Conservation (phyloP, 2,329 filamentous ascomycete species). For the Nannizzia gypsea region DNA sequence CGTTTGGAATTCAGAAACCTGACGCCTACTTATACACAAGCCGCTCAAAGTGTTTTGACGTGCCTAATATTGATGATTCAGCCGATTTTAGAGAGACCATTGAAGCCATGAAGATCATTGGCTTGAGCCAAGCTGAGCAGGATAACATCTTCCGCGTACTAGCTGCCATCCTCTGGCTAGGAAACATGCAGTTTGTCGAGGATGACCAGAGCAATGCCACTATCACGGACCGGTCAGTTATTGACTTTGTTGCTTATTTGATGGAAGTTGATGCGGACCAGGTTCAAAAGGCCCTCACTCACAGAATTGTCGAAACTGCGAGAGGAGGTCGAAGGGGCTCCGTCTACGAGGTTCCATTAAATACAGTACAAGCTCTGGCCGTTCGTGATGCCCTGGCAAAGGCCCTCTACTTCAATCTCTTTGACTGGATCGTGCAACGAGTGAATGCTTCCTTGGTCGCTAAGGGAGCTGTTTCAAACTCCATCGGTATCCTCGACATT, state of each 20-base stretch:
- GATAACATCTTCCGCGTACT: constrained; percentile 96
- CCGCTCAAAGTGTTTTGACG: constrained; percentile 85
- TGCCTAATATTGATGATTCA: constrained; percentile 83
- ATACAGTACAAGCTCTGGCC: constrained; percentile 71
- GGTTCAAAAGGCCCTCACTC: constrained; percentile 76
- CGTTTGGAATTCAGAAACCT: constrained; percentile 82
- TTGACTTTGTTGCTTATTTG: constrained; percentile 89
- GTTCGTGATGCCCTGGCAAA: constrained; percentile 87
- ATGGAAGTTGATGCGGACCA: constrained; percentile 73
- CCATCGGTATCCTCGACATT: constrained; percentile 94
- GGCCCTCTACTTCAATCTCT: constrained; percentile 94
- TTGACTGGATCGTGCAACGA: constrained; percentile 94
- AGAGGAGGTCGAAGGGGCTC: constrained; percentile 55
- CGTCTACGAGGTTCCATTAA: constrained; percentile 64
- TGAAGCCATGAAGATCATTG: constrained; percentile 90
- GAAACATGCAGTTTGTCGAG: constrained; percentile 83
- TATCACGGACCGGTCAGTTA: constrained; percentile 77
- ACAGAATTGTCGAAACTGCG: constrained; percentile 67
- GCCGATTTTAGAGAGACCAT: constrained; percentile 83
- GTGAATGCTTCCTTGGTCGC: constrained; percentile 82
- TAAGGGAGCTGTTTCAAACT: constrained; percentile 61
- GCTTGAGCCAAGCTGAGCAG: constrained; percentile 74
- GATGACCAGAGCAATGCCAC: constrained; percentile 80
- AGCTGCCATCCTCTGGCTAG: constrained; percentile 81
- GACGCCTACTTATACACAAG: constrained; percentile 91